phyloP scores from a whole-genome alignment of 192 early-diverging fungal genomes.

The Gigaspora rosea region DNA sequence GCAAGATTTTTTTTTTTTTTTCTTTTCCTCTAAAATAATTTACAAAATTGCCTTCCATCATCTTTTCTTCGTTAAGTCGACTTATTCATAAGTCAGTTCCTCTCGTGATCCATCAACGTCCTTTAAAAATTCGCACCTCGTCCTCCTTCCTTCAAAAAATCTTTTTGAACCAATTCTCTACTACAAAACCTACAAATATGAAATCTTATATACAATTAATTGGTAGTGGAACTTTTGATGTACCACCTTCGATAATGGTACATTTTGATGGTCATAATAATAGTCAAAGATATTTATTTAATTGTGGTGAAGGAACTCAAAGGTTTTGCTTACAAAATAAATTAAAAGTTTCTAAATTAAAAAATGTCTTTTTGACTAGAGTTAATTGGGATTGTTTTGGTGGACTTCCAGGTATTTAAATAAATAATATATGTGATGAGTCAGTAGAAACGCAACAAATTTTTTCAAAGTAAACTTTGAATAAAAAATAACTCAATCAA shows the following conservation, averaged over 20 bases:
- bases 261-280: conserved; percentile 58
- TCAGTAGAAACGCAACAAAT: neutral
- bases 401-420: conserved; percentile 76
- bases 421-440: neutral
- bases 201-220: conserved; percentile 54
- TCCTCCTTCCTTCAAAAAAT: no score
- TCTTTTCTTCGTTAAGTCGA: no score
- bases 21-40: no score
- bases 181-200: conserved; percentile 42
- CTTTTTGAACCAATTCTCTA: conserved; percentile 26
- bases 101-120: no score
- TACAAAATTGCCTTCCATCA: no score
- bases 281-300: conserved; percentile 82
- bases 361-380: conserved; percentile 80
- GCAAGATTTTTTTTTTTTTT: no score
- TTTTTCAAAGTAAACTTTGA: no score
- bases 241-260: conserved; percentile 69
- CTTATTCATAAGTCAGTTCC: no score
- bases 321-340: conserved; percentile 80
- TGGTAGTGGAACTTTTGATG: conserved; percentile 49
- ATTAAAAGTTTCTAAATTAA: conserved; percentile 69
- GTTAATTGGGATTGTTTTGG: conserved; percentile 84
- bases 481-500: no score
- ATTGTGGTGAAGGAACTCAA: conserved; percentile 91
- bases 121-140: no score